Base-by-base conservation (phyloP, 768 basidiomycete genomes). In the Podaxis sp. region DNA sequence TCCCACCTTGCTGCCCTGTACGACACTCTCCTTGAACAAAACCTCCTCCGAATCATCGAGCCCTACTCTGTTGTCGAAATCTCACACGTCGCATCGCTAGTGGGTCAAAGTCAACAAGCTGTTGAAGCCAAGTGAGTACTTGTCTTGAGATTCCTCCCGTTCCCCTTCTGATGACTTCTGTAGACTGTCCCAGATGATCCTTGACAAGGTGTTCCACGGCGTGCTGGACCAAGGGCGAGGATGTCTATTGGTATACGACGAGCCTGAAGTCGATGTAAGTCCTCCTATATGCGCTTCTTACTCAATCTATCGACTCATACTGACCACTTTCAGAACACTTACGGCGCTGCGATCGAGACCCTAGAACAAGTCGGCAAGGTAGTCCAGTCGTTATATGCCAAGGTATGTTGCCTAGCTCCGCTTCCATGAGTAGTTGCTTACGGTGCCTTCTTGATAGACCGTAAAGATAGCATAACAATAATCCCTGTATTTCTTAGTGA, bases 151-250 rank as follows among this genome's bases (percentile, higher is more conserved):
- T 40, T 38, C 22, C 12, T 8, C 5, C 42, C n/a, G 13, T 57
- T 12, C 4, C 12, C 44, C n/a, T 19, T n/a, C 26, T 13, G n/a
- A 55, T 40, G 9, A 36, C 1, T 17, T 40, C 2, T 39, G 19
- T 36, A 96, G 96, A 72, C 77, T 99, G 28, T 95, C 92, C 33
- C 96, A 99, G 73, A 99, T 99, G 96, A 99, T 99, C 65, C 79
- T 98, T 40, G 96, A 98, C 76, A 96, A 96, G 68, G 87, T 96
- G 1, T 85, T 99, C 66, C 85, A 93, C 65, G 96, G 96, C 4
- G 95, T 99, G 1, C 82, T 99, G n/a, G 96, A 99, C 73, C 96
- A 99, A 73, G 95, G 94, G 28, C 84, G 93, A 2, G 95, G 95
- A 0, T 95, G 95, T 70, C 76, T 98, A 54, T 78, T 97, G 56